A percentile compares a stretch with the other conserved stretches of the same genome.
Conservation (phyloP, 768 basidiomycete species). For the Lanmaoa pseudosensibilis region DNA sequence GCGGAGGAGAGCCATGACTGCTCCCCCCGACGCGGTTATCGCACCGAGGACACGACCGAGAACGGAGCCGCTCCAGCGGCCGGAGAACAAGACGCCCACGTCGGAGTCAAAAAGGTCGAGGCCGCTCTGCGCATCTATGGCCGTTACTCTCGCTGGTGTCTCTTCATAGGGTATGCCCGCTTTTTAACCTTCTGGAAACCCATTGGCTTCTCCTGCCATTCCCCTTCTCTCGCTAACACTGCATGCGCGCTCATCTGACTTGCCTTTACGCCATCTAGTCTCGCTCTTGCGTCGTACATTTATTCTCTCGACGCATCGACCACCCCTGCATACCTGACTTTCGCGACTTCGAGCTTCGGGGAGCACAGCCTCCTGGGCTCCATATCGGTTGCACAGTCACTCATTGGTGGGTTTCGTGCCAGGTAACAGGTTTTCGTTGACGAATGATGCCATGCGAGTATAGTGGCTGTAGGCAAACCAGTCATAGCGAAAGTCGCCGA, state of each 20-base stretch:
- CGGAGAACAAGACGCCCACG: conserved; percentile 30
- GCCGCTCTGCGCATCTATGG: conserved; percentile 53
- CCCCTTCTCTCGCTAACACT: background rate
- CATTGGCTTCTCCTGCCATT: background rate
- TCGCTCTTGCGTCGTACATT: conserved; percentile 71
- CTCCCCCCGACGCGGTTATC: background rate
- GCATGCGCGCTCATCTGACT: background rate
- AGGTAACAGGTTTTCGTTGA: conserved; percentile 12
- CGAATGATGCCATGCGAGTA: conserved; percentile 2
- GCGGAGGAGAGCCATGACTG: conserved; percentile 3
- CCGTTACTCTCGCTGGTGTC: conserved; percentile 54
- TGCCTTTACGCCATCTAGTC: conserved; percentile 26
- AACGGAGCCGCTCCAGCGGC: background rate
- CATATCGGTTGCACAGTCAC: conserved; percentile 53
- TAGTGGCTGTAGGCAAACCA: conserved; percentile 58
- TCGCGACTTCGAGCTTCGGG: conserved; percentile 53
- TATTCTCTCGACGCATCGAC: conserved; percentile 75
- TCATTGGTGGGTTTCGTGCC: conserved; percentile 45
- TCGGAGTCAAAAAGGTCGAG: conserved; percentile 49
- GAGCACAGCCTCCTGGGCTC: conserved; percentile 56
- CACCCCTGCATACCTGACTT: conserved; percentile 62
- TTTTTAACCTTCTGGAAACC: background rate
- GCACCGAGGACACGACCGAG: background rate
- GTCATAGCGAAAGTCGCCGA: conserved; percentile 75
- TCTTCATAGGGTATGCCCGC: conserved; percentile 53